phyloP scores from a whole-genome alignment of 1,284 basidiomycete species.

The Microbotryomycetes sp. region DNA sequence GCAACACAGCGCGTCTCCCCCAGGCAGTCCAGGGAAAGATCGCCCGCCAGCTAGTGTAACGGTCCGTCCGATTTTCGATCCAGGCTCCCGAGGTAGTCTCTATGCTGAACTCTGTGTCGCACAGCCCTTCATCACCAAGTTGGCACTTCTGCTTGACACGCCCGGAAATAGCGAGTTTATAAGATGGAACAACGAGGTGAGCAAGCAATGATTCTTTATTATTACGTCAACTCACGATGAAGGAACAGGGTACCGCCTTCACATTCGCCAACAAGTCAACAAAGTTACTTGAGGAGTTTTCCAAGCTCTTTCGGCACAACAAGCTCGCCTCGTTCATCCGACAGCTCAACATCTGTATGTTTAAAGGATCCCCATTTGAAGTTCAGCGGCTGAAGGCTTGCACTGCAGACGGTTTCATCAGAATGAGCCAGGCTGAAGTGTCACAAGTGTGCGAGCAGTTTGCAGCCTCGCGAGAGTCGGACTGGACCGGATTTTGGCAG shows the following conservation, averaged over 20 bases:
- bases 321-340: conserved; percentile 18
- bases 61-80: too few relatives aligned
- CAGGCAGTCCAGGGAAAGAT: too few relatives aligned
- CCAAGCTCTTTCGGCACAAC: conserved; percentile 20
- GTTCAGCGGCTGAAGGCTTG: not conserved
- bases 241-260: conserved; percentile 19
- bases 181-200: conserved; percentile 14
- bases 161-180: conserved; percentile 5
- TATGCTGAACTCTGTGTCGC: too few relatives aligned
- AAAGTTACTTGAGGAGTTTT: conserved; percentile 3
- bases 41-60: too few relatives aligned
- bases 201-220: not conserved
- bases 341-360: conserved; percentile 33
- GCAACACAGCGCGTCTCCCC: too few relatives aligned
- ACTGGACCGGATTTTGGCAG: conserved; percentile 15
- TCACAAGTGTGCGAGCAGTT: conserved; percentile 1
- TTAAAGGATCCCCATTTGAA: not conserved
- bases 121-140: conserved; percentile 11
- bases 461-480: not conserved
- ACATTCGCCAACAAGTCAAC: conserved; percentile 12
- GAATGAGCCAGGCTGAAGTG: conserved; percentile 14
- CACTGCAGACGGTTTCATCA: conserved; percentile 21
- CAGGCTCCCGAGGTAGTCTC: too few relatives aligned
- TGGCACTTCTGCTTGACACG: conserved; percentile 9
- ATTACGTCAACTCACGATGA: too few relatives aligned